Percentiles rank a stretch among this genome's conserved stretches.
Conservation (phyloP, 352 stramenopile species). For the Achlya hypogyna region DNA sequence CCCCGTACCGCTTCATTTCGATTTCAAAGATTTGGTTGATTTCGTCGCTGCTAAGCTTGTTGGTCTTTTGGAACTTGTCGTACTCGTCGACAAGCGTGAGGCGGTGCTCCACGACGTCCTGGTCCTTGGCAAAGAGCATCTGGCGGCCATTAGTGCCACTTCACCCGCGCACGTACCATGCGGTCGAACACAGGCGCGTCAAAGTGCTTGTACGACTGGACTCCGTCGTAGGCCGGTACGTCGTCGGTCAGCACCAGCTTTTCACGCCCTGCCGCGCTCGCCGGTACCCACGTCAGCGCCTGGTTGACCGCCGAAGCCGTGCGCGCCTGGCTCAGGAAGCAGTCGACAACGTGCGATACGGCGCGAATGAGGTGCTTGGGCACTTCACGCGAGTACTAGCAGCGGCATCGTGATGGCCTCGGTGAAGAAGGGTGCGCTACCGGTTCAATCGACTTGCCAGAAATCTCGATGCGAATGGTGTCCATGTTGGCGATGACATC, state of each 20-base stretch:
- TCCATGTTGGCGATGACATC: constrained; percentile 34
- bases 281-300: constrained; percentile 40
- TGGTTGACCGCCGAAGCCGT: constrained; percentile 30
- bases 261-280: constrained; percentile 30
- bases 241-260: constrained; percentile 50
- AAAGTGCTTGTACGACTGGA: constrained; percentile 54
- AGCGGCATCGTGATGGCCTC: neutral
- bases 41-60: constrained; percentile 35
- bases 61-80: constrained; percentile 37
- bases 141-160: neutral
- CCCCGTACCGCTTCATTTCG: constrained; percentile 29
- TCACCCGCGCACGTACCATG: constrained; percentile 19
- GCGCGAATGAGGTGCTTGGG: constrained; percentile 43
- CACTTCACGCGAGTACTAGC: constrained; percentile 37
- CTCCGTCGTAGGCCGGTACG: constrained; percentile 46
- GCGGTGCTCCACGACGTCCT: constrained; percentile 45
- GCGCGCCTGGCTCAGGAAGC: constrained; percentile 35
- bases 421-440: constrained; percentile 16
- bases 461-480: constrained; percentile 40
- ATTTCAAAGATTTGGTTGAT: constrained; percentile 41
- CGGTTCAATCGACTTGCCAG: constrained; percentile 50
- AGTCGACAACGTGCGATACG: constrained; percentile 38
- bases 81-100: constrained; percentile 42
- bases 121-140: constrained; percentile 55
- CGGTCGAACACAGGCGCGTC: constrained; percentile 60